Conservation (phyloP, 164 flowering plant genomes). For the Berberis vulgaris region DNA sequence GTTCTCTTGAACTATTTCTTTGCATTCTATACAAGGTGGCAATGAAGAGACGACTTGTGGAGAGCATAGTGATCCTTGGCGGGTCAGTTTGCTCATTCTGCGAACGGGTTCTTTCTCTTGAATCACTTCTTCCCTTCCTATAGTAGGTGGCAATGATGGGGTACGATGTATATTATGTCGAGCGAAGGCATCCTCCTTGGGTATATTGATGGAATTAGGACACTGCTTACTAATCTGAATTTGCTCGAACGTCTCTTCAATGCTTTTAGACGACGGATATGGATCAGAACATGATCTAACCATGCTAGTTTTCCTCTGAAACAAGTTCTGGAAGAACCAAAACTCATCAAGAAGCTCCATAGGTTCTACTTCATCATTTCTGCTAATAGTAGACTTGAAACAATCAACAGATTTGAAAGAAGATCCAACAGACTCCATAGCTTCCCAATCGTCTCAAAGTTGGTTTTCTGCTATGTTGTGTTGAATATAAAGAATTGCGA, state of each 20-base stretch:
- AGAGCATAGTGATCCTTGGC: conserved; percentile 8
- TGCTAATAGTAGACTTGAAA: conserved; percentile 6
- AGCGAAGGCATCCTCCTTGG: conserved; percentile 7
- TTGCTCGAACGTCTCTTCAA: conserved; percentile 11
- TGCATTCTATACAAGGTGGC: conserved; percentile 28
- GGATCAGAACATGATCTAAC: conserved; percentile 31
- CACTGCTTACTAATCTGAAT: background rate
- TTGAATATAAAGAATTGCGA: background rate
- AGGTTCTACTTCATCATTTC: conserved; percentile 15
- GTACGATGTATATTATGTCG: conserved; percentile 19
- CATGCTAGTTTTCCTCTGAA: conserved; percentile 17
- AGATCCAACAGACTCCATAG: conserved; percentile 12
- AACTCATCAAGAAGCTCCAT: conserved; percentile 44
- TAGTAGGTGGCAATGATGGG: conserved; percentile 38
- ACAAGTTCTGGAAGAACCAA: conserved; percentile 53
- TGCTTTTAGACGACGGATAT: conserved; percentile 17
- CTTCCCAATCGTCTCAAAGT: conserved; percentile 1
- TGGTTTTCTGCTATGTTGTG: background rate
- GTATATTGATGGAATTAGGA: conserved; percentile 4
- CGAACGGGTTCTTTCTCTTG: conserved; percentile 13
- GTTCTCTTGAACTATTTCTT: conserved; percentile 6
- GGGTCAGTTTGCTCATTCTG: conserved; percentile 16
- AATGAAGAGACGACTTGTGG: conserved; percentile 31
- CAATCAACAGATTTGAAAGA: background rate
- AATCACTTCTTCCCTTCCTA: conserved; percentile 15